Base-by-base conservation (phyloP, 2,329 filamentous ascomycete species). In the Drechslerella dactyloides region DNA sequence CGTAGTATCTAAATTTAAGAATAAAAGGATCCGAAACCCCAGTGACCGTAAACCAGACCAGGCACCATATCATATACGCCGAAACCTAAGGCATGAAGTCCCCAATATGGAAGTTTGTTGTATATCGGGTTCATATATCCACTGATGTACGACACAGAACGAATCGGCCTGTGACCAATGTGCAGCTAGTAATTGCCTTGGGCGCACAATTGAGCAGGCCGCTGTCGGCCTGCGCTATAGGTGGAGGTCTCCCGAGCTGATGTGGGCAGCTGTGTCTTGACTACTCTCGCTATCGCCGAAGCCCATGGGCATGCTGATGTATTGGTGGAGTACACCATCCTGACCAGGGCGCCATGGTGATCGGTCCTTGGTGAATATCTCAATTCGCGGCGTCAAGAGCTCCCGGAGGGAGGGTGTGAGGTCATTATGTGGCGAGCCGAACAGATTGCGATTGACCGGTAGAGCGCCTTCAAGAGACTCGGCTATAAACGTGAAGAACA, bases 401-500 rank as follows among this genome's bases (percentile, higher is more conserved):
- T 73, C 69, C 30, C 35, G 35, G 10, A 73, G 56, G 6, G 56
- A 56, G 8, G 56, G 61, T 7, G 61, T 66, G 24, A 48, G n/a
- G 19, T 58, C 44, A 52, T 73, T 73, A 37, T 73, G 57, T 30
- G 69, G 46, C 30, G 56, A 58, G 30, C 66, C 62, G 30, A 73
- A 73, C 1, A 73, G 37, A 24, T 73, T 73, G 37, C 69, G 59
- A 33, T 73, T 73, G 13, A 73, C 63, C 5, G 69, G 62, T 10
- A 73, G 48, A 5, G 69, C 62, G 21, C 69, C 69, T 4, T 73
- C 69, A n/a, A 73, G 69, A 30, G 69, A 73, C 58, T 73, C 69
- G 27, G 69, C 69, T 73, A 33, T 33, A 62, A 5, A 21, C 19
- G 53, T 19, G 54, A 52, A 58, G 11, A 23, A 24, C 19, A 53